Evolutionary conservation across 352 stramenopile species (phyloP).

Genomic region (Globisporangium camurandrum): DNA sequence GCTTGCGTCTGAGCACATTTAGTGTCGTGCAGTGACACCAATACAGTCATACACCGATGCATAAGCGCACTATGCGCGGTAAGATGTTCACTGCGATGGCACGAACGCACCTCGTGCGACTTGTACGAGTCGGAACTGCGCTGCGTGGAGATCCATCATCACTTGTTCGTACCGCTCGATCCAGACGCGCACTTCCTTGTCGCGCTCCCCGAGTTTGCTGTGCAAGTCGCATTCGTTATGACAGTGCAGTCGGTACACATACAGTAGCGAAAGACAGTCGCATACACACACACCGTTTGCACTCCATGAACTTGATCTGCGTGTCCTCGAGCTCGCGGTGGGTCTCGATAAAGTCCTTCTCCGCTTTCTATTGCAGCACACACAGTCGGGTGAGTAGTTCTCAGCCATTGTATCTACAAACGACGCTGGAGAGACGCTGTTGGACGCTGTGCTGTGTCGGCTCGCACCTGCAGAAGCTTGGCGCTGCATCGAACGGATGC

Average conservation of each 20-base stretch:
- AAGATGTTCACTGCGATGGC: background rate
- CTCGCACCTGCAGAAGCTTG: slow-evolving; percentile 56
- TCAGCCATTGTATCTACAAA: too few relatives aligned
- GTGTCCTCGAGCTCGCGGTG: slow-evolving; percentile 60
- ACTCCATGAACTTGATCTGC: slow-evolving; percentile 57
- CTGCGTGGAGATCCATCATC: slow-evolving; percentile 75
- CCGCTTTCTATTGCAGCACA: slow-evolving; percentile 32
- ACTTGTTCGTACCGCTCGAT: slow-evolving; percentile 79
- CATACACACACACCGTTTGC: slow-evolving; percentile 34
- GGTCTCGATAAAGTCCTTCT: slow-evolving; percentile 63
- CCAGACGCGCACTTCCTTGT: slow-evolving; percentile 56
- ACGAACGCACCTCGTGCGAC: slow-evolving; percentile 36
- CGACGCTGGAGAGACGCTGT: too few relatives aligned
- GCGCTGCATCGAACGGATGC: slow-evolving; percentile 55
- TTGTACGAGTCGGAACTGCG: slow-evolving; percentile 64
- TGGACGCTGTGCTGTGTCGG: background rate
- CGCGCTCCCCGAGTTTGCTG: slow-evolving; percentile 40
- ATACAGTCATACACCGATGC: too few relatives aligned
- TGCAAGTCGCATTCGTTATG: background rate
- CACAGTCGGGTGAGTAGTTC: background rate
- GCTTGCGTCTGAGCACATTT: slow-evolving; percentile 33
- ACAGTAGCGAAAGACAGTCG: background rate
- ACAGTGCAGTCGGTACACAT: background rate
- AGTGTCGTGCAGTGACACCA: background rate
- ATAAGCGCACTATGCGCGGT: too few relatives aligned